Evolutionary conservation across 805 yeast species (phyloP), one percentile per base, ranked within the genome.

Genomic region (Candida takata): DNA sequence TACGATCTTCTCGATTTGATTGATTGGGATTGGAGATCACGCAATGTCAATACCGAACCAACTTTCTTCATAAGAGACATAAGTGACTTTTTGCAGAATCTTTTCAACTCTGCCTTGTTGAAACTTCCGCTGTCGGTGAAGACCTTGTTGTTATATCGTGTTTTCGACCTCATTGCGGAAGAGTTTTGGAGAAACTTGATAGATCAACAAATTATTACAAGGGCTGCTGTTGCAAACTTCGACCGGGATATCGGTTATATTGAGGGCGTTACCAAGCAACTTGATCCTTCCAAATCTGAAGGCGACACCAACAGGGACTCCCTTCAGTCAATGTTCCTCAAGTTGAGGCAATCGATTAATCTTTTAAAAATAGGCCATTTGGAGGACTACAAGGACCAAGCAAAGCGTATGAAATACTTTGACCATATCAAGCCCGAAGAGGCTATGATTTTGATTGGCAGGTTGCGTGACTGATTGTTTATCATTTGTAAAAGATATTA

Each of bases 41-140:
- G 58, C 4, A 52, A 48, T 8, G 48, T 65, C 10, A 72, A 74
- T 44, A 56, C 49, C 1, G 83, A 78, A 37, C 92, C 96, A 12
- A 80, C 83, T 45, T 70, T 69, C 47, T 79, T 80, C 34, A 74
- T 90, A 38, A 74, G 76, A 33, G 97, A 90, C 58, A 76, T 88
- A 67, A 88, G 95, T 13, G 74, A 80, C 38, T 92, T 80, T 57
- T 67, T 90, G 52, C 84, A 83, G 44, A 84, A 85, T 59, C 73
- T 88, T 70, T 86, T 90, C 54, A 76, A 80, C 35, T 79, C 95
- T 2, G 86, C 94, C 12, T 74, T 92, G 48, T 79, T 82, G 9
- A 83, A 82, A 40, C 65, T 92, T 31, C 97, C 97, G 0, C 70
- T 70, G 30, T 72, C 83, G 5, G 78, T 90, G 38, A 74, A 84